These are phyloP conservation scores for Fusarium nygamai DNA, from an alignment of 2,329 filamentous ascomycete species.

Conservation along the genomic window DNA sequence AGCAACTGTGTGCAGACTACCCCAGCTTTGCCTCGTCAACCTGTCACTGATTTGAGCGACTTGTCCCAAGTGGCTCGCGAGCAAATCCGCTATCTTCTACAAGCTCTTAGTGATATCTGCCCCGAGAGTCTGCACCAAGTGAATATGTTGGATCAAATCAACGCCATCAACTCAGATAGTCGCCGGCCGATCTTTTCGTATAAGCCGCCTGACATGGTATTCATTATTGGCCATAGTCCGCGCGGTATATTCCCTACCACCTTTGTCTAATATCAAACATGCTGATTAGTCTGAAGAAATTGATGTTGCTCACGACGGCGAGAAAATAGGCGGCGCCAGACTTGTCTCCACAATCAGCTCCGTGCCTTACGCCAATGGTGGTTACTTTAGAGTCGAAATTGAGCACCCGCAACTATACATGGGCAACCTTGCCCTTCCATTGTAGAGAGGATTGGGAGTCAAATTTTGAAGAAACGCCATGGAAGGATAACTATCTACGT, in stretches of 20 bases:
- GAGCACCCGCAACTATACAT: too few relatives aligned
- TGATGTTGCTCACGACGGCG: rapidly evolving
- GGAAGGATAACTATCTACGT: rapidly evolving
- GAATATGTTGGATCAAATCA: not conserved
- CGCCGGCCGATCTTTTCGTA: rapidly evolving
- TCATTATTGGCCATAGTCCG: not conserved
- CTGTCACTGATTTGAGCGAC: rapidly evolving
- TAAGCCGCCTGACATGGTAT: rapidly evolving
- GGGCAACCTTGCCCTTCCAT: too few relatives aligned
- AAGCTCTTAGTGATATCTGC: not conserved
- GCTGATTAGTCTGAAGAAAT: not conserved
- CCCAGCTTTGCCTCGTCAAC: not conserved
- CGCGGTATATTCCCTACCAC: not conserved
- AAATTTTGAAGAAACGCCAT: not conserved
- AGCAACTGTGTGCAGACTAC: rapidly evolving
- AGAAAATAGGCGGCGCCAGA: not conserved
- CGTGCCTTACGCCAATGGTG: too few relatives aligned
- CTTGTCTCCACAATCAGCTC: too few relatives aligned
- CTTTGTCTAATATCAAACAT: too few relatives aligned
- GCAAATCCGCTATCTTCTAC: not conserved
- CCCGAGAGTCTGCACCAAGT: not conserved
- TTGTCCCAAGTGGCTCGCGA: not conserved
- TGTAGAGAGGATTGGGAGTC: too few relatives aligned
- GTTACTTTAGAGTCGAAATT: too few relatives aligned
- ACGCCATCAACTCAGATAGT: not conserved